Conservation (phyloP, 345 rosid species). For the Aquilaria yunnanensis region DNA sequence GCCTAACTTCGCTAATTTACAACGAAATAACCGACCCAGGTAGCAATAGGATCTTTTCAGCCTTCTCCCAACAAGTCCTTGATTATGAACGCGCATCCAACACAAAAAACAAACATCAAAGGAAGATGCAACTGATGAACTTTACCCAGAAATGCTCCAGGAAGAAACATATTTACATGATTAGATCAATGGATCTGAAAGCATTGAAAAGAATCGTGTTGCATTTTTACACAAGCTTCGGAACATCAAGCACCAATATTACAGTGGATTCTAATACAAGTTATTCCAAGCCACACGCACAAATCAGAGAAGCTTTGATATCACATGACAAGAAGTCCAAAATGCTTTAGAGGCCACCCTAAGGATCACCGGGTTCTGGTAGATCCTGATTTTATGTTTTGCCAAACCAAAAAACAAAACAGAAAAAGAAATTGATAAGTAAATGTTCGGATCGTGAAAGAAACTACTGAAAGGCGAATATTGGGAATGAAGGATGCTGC, state of each 20-base stretch:
- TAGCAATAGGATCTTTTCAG: too few species aligned
- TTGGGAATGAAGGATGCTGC: too few species aligned
- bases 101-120: constrained; percentile 4
- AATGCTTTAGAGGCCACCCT: constrained; percentile 77
- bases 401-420: background rate
- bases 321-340: constrained; percentile 81
- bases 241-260: constrained; percentile 21
- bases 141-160: constrained; percentile 17
- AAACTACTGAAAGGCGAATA: background rate
- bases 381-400: constrained; percentile 44
- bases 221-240: constrained; percentile 15
- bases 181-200: constrained; percentile 18
- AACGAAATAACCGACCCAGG: too few species aligned
- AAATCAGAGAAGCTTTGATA: constrained; percentile 78
- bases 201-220: constrained; percentile 28
- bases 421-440: background rate
- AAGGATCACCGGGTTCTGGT: constrained; percentile 83
- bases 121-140: constrained; percentile 20
- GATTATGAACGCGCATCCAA: too few species aligned
- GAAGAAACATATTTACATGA: constrained; percentile 31
- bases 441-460: background rate
- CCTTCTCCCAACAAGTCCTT: too few species aligned
- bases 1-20: too few species aligned
- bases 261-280: constrained; percentile 14
- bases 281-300: background rate